Evolutionary conservation across 148 eudicot species (phyloP), one percentile per base, ranked within the genome.

Genomic region (Silene uniflora): DNA sequence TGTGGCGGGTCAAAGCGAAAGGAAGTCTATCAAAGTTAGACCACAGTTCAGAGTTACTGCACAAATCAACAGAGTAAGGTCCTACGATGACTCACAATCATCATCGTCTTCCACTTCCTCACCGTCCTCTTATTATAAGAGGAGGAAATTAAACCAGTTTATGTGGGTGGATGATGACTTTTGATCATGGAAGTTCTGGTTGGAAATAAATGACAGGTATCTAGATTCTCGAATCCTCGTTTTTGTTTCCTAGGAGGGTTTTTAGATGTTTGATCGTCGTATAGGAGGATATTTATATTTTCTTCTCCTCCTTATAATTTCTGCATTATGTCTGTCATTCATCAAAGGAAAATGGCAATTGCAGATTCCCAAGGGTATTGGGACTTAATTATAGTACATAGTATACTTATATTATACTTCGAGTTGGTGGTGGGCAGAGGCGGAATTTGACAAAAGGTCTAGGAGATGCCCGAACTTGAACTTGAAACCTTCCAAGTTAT

Each of bases 311-410:
- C 69, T 80, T 56, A 69, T 35, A 35, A 35, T 58, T 21, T 17
- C 18, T 42, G 24, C 8, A 21, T 68, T 69, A 82, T n/a, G n/a
- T n/a, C 14, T 65, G 86, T 79, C 87, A 81, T 65, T 73, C 56
- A 81, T 81, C 46, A 76, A 74, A 64, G 62, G 19, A 25, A 44
- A 76, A 76, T 82, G 93, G 86, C 84, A 29, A 76, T 81, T 85
- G 93, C 91, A 78, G 80, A 87, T 83, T 89, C 93, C 91, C 93
- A 80, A 85, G 81, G 93, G 89, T 67, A 79, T 83, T 87, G 92
- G 85, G 80, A 59, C 54, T 71, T 80, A 54, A 52, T 52, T 12
- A 52, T 80, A 52, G 75, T 75, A 54, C 60, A 70, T n/a, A 25
- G 56, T 77, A 69, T 32, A 32, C 35, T 32, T 32, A 32, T 2